Conservation (phyloP, 768 basidiomycete species). For the Suillus alpinus region DNA sequence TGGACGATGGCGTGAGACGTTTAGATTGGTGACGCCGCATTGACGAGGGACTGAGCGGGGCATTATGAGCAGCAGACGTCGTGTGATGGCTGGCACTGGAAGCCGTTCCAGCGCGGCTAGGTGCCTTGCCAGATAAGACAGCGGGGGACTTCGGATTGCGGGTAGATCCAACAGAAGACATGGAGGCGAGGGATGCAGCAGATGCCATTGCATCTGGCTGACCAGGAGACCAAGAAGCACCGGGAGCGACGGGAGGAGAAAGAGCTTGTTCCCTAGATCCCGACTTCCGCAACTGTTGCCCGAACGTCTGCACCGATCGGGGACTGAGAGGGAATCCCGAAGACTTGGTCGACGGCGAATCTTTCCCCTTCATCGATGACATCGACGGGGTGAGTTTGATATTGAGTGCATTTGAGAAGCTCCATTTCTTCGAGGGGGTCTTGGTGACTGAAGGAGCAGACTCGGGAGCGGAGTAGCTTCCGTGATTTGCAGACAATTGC, state of each 20-base stretch:
- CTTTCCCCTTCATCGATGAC: conserved; percentile 49
- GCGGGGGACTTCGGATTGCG: conserved; percentile 46
- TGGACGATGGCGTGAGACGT: conserved; percentile 87
- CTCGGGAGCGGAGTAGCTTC: conserved; percentile 40
- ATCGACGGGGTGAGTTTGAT: conserved; percentile 68
- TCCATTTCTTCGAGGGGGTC: conserved; percentile 96
- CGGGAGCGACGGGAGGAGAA: conserved; percentile 40
- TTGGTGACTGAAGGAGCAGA: conserved; percentile 51
- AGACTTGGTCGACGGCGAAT: conserved; percentile 39
- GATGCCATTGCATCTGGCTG: conserved; percentile 78
- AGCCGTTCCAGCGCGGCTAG: conserved; percentile 71
- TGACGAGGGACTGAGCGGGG: conserved; percentile 73
- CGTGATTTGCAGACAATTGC: conserved; percentile 37
- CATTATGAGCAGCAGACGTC: conserved; percentile 51
- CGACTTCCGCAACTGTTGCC: conserved; percentile 66
- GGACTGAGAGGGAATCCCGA: conserved; percentile 64
- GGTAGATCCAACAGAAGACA: conserved; percentile 71
- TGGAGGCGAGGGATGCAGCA: conserved; percentile 69
- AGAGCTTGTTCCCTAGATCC: conserved; percentile 62
- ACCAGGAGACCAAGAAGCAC: conserved; percentile 61
- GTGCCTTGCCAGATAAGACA: conserved; percentile 48
- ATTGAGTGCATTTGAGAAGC: conserved; percentile 83
- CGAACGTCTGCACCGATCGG: conserved; percentile 57
- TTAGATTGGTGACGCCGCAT: conserved; percentile 64
- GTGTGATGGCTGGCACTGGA: conserved; percentile 75